phyloP scores from a whole-genome alignment of 148 eudicot species.

The Pharnaceum exiguum region DNA sequence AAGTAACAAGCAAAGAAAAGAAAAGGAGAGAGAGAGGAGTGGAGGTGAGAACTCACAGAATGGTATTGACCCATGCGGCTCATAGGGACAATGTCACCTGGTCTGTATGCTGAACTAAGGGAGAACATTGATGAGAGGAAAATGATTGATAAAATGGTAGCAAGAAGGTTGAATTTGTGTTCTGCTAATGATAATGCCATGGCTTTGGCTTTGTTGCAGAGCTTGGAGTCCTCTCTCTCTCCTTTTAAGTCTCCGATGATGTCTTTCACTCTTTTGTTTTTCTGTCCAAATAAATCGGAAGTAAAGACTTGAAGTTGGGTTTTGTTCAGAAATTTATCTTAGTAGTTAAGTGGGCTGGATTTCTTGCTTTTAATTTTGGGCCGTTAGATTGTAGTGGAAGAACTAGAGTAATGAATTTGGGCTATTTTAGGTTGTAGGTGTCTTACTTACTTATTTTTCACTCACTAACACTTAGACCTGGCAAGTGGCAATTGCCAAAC shows the following conservation, averaged over 20 bases:
- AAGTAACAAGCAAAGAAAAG: not conserved
- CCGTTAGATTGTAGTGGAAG: too few relatives aligned
- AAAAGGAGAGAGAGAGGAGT: slow-evolving; percentile 1
- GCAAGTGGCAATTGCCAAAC: too few relatives aligned
- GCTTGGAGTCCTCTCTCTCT: not conserved
- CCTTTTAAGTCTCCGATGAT: not conserved
- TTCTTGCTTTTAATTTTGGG: too few relatives aligned
- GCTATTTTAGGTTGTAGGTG: too few relatives aligned
- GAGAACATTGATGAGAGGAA: slow-evolving; percentile 29
- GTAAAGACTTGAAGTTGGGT: slow-evolving; percentile 6
- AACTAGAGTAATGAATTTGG: too few relatives aligned
- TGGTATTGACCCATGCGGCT: slow-evolving; percentile 94
- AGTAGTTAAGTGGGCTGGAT: too few relatives aligned
- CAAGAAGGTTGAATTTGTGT: not conserved
- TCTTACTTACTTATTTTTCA: too few relatives aligned
- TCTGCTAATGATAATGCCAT: slow-evolving; percentile 12
- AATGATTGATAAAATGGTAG: slow-evolving; percentile 1
- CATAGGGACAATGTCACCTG: slow-evolving; percentile 89
- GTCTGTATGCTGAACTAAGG: slow-evolving; percentile 57
- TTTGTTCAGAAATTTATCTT: too few relatives aligned
- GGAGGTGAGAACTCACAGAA: slow-evolving; percentile 39
- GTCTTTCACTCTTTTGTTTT: not conserved
- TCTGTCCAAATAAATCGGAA: not conserved
- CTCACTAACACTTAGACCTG: too few relatives aligned
- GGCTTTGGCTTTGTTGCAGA: not conserved